Conservation (phyloP, 2,329 filamentous ascomycete species). For the Ceratocystis cubensis region DNA sequence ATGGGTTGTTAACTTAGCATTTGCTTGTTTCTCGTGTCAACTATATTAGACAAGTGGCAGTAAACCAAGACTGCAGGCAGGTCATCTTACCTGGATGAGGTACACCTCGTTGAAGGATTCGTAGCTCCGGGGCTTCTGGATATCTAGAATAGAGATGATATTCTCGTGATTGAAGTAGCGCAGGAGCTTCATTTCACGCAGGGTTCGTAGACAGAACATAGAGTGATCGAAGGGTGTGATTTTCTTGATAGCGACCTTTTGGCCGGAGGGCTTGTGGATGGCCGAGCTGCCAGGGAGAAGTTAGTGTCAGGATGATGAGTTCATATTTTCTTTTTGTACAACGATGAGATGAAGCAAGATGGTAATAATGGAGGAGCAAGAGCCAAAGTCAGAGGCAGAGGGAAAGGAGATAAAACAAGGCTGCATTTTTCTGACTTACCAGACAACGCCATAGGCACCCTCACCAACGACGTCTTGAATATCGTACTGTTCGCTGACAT, state of each 20-base stretch:
- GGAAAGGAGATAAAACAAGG: background rate
- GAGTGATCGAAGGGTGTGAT: constrained; percentile 98
- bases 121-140: constrained; percentile 93
- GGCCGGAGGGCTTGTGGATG: constrained; percentile 91
- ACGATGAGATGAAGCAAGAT: no score
- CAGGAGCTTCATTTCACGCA: constrained; percentile 98
- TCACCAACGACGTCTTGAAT: constrained; percentile 99
- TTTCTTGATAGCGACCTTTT: constrained; percentile 99
- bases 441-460: constrained; percentile 95
- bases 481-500: constrained; percentile 98
- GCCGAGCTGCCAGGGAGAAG: constrained; percentile 54
- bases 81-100: constrained; percentile 68
- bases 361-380: no score
- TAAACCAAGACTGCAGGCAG: background rate
- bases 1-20: background rate
- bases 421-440: constrained; percentile 45
- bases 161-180: constrained; percentile 99
- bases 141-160: constrained; percentile 98
- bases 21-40: constrained; percentile 21
- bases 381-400: background rate
- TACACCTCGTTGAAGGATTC: constrained; percentile 97
- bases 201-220: constrained; percentile 92
- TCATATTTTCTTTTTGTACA: no score
- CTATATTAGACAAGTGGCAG: background rate
- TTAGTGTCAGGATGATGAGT: background rate